phyloP scores from a whole-genome alignment of 352 stramenopile species.

The Phytophthora ohioensis region DNA sequence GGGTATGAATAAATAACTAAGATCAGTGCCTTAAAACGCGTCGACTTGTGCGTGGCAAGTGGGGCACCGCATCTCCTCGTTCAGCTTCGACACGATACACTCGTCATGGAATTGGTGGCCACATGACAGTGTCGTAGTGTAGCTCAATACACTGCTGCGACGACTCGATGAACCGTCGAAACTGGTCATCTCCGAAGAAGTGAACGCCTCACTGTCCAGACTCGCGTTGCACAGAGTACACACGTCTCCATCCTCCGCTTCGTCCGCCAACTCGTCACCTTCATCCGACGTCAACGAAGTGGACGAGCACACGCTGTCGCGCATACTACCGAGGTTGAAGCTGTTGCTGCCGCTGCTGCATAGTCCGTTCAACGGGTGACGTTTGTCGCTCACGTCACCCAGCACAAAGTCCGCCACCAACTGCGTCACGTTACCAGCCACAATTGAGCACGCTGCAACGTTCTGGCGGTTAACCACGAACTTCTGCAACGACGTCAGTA shows the following conservation, averaged over 20 bases:
- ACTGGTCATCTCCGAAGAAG: neutral
- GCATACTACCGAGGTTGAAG: neutral
- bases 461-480: slow-evolving; percentile 1
- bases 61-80: slow-evolving; percentile 55
- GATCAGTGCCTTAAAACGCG: neutral
- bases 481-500: slow-evolving; percentile 3
- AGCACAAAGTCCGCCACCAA: slow-evolving; percentile 2
- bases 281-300: neutral
- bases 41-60: slow-evolving; percentile 34
- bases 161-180: neutral
- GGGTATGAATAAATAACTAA: neutral
- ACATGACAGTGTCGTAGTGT: neutral
- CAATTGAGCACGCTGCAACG: neutral
- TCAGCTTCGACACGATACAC: slow-evolving; percentile 62
- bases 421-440: neutral
- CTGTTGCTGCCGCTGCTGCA: neutral
- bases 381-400: neutral
- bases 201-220: slow-evolving; percentile 26
- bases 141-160: neutral
- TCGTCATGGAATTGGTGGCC: slow-evolving; percentile 2
- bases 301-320: neutral
- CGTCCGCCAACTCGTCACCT: neutral
- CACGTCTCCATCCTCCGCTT: slow-evolving; percentile 20
- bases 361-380: neutral
- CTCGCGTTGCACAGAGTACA: slow-evolving; percentile 31